Percentiles rank a stretch among this genome's conserved stretches.
Evolutionary conservation across 2,329 filamentous ascomycete species (phyloP).

Genomic region (Epichloe scottii): DNA sequence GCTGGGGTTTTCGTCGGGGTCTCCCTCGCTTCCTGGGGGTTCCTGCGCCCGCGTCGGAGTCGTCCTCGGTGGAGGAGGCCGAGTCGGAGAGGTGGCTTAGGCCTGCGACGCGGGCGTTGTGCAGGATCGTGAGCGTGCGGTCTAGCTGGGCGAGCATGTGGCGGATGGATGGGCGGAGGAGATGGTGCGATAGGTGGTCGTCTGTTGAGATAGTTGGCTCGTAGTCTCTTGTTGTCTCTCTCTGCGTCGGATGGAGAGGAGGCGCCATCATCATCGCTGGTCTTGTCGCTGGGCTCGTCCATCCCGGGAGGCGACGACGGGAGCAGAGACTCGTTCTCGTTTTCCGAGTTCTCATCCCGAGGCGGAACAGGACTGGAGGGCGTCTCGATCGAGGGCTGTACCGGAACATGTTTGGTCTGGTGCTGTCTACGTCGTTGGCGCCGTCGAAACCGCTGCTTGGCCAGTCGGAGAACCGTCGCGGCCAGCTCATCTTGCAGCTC

Average conservation of each 20-base stretch:
- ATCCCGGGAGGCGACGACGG: slow-evolving; percentile 8
- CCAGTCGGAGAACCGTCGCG: slow-evolving; percentile 51
- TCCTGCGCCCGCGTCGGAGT: slow-evolving; percentile 16
- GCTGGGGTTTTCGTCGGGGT: slow-evolving; percentile 10
- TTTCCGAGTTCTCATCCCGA: background rate
- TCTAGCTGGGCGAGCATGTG: slow-evolving; percentile 62
- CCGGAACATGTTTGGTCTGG: background rate
- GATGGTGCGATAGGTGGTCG: slow-evolving; percentile 50
- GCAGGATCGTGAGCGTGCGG: slow-evolving; percentile 54
- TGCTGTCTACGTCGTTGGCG: slow-evolving; percentile 10
- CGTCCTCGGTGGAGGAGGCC: slow-evolving; percentile 24
- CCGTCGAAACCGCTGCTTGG: slow-evolving; percentile 50
- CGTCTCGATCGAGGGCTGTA: slow-evolving; percentile 6
- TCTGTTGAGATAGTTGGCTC: slow-evolving; percentile 51
- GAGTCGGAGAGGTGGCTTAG: slow-evolving; percentile 27
- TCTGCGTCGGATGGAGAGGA: background rate
- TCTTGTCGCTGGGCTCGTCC: background rate
- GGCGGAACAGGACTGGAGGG: background rate
- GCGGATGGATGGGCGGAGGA: slow-evolving; percentile 57
- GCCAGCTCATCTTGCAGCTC: slow-evolving; percentile 59
- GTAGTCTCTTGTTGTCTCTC: slow-evolving; percentile 13
- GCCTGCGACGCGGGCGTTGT: slow-evolving; percentile 46
- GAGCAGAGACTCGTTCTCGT: slow-evolving; percentile 2
- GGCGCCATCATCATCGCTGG: background rate
- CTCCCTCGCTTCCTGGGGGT: slow-evolving; percentile 13